Evolutionary conservation across 1,284 basidiomycete genomes (phyloP).

Genomic region (Cutaneotrichosporon cyanovorans): DNA sequence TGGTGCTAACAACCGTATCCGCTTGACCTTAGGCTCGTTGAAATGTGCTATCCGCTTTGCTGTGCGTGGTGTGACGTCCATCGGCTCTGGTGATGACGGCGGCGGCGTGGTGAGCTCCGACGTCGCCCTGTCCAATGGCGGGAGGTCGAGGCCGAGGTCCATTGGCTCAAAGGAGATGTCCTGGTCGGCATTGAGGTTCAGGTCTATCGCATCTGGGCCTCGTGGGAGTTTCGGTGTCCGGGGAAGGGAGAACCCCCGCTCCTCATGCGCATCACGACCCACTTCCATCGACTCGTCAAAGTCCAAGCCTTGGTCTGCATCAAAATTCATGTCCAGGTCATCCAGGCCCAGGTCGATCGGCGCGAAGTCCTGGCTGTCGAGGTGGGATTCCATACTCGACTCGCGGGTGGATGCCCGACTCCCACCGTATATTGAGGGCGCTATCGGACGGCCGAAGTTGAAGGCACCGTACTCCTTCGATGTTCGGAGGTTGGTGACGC

Average conservation of each 20-base stretch:
- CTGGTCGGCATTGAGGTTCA: conserved; percentile 15
- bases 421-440: conserved; percentile 46
- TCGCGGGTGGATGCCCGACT: conserved; percentile 46
- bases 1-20: conserved; percentile 50
- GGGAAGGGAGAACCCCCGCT: not conserved
- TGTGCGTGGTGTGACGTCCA: conserved; percentile 51
- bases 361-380: conserved; percentile 72
- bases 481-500: conserved; percentile 20
- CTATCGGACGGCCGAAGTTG: conserved; percentile 37
- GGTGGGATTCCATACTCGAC: conserved; percentile 33
- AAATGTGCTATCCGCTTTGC: conserved; percentile 44
- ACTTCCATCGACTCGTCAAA: conserved; percentile 52
- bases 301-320: conserved; percentile 34
- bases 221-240: not conserved
- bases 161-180: conserved; percentile 2
- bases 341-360: conserved; percentile 40
- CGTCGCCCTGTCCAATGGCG: conserved; percentile 30
- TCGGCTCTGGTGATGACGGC: conserved; percentile 28
- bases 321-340: conserved; percentile 34
- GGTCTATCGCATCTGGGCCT: conserved; percentile 37
- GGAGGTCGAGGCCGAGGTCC: conserved; percentile 39
- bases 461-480: conserved; percentile 38
- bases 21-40: conserved; percentile 49
- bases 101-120: conserved; percentile 36
- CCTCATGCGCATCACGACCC: conserved; percentile 60